phyloP scores from a whole-genome alignment of 495 filamentous ascomycete genomes.

The Penicillium cinerascens region DNA sequence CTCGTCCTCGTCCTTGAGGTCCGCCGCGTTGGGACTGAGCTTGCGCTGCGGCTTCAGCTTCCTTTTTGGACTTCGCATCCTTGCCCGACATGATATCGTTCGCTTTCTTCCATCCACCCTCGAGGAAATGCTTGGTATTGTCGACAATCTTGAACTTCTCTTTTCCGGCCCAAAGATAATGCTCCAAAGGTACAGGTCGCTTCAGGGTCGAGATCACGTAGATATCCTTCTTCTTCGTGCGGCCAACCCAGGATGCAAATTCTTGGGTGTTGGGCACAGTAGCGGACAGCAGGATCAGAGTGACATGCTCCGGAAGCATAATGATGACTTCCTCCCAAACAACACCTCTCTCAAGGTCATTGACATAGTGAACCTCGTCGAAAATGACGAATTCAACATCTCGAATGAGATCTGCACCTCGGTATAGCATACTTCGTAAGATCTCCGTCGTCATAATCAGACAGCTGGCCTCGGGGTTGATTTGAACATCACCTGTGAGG shows the following conservation, averaged over 20 bases:
- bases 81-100: slow-evolving; percentile 77
- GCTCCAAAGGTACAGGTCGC: slow-evolving; percentile 89
- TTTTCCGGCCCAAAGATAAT: slow-evolving; percentile 93
- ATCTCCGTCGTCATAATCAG: slow-evolving; percentile 99
- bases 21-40: slow-evolving; percentile 52
- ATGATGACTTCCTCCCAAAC: slow-evolving; percentile 99
- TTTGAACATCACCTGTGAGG: slow-evolving; percentile 95
- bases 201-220: slow-evolving; percentile 98
- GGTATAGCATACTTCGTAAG: slow-evolving; percentile 94
- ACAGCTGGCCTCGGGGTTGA: slow-evolving; percentile 95
- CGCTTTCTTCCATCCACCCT: slow-evolving; percentile 91
- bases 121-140: slow-evolving; percentile 82
- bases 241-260: slow-evolving; percentile 96
- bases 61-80: slow-evolving; percentile 61
- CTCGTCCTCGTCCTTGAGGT: slow-evolving; percentile 43
- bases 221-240: slow-evolving; percentile 97
- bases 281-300: slow-evolving; percentile 89
- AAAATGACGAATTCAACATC: slow-evolving; percentile 99
- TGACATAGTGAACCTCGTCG: slow-evolving; percentile 98
- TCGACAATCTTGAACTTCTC: slow-evolving; percentile 93
- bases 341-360: slow-evolving; percentile 93
- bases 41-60: slow-evolving; percentile 44
- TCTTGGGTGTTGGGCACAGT: slow-evolving; percentile 97
- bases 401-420: slow-evolving; percentile 91
- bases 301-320: slow-evolving; percentile 96